phyloP scores from a whole-genome alignment of 768 basidiomycete species.

The Mycena amicta region DNA sequence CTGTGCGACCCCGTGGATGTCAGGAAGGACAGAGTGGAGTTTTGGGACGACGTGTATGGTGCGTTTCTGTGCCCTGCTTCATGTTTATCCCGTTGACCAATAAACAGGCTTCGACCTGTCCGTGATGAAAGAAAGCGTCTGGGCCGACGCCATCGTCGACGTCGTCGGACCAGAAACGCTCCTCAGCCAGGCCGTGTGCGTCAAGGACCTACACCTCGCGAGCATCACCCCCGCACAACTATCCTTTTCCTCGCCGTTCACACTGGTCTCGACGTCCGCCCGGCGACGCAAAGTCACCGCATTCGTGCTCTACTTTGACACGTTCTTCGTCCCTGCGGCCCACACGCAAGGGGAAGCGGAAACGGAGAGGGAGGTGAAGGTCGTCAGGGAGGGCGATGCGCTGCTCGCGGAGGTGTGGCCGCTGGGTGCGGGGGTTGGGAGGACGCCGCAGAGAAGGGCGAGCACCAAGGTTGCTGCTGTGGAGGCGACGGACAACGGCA shows the following conservation, averaged over 20 bases:
- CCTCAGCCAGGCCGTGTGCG: conserved; percentile 58
- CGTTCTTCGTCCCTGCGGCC: conserved; percentile 82
- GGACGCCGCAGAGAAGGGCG: conserved; percentile 60
- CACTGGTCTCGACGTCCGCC: conserved; percentile 62
- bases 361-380: conserved; percentile 52
- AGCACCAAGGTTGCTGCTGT: conserved; percentile 38
- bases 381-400: conserved; percentile 59
- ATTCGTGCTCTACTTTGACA: conserved; percentile 93
- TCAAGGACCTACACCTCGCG: conserved; percentile 83
- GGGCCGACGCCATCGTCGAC: conserved; percentile 84
- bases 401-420: conserved; percentile 82
- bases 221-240: conserved; percentile 69
- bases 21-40: conserved; percentile 79
- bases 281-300: conserved; percentile 70
- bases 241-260: conserved; percentile 79
- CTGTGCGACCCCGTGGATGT: conserved; percentile 78
- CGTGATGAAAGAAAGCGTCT: conserved; percentile 74
- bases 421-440: conserved; percentile 52
- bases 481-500: conserved; percentile 29
- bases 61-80: conserved; percentile 21
- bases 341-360: conserved; percentile 41
- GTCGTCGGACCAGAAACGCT: conserved; percentile 68
- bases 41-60: conserved; percentile 95
- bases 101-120: conserved; percentile 91
- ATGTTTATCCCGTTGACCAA: neutral